A percentile compares a stretch with the other conserved stretches of the same genome.
Conservation (phyloP, 2,329 filamentous ascomycete species). For the Penicillium sclerotigenum region DNA sequence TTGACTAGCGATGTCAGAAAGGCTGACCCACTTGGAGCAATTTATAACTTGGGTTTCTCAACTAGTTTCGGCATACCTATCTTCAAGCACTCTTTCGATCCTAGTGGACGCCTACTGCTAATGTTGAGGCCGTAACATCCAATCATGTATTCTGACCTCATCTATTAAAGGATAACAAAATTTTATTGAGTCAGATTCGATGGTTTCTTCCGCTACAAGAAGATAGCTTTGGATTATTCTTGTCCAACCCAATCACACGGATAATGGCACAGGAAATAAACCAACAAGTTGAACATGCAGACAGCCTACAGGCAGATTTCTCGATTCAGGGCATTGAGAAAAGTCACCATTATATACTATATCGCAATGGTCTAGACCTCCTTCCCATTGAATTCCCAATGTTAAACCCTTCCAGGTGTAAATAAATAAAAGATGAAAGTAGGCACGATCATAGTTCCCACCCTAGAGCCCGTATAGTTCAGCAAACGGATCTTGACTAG, state of each 20-base stretch:
- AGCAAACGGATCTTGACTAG: constrained; percentile 56
- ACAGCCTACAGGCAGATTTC: neutral
- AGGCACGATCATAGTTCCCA: neutral
- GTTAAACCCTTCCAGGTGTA: neutral
- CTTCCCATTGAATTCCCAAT: neutral
- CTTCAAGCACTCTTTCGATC: neutral
- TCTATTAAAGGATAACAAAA: neutral
- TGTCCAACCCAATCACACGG: neutral
- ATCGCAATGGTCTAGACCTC: too few relatives aligned
- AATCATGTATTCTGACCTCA: neutral
- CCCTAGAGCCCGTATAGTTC: constrained; percentile 24
- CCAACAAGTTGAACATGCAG: neutral
- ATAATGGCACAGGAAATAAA: neutral
- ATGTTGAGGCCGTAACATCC: neutral
- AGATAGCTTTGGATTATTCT: neutral
- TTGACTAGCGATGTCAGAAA: neutral
- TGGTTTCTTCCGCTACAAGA: neutral
- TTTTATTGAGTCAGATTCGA: neutral
- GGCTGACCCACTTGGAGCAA: neutral
- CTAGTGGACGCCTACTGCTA: neutral
- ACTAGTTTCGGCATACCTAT: neutral
- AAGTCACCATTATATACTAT: neutral
- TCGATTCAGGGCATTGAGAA: neutral
- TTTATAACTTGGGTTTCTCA: neutral
- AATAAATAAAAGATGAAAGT: neutral